phyloP scores from a whole-genome alignment of 257 asterid genomes.

The Solanum arcanum region DNA sequence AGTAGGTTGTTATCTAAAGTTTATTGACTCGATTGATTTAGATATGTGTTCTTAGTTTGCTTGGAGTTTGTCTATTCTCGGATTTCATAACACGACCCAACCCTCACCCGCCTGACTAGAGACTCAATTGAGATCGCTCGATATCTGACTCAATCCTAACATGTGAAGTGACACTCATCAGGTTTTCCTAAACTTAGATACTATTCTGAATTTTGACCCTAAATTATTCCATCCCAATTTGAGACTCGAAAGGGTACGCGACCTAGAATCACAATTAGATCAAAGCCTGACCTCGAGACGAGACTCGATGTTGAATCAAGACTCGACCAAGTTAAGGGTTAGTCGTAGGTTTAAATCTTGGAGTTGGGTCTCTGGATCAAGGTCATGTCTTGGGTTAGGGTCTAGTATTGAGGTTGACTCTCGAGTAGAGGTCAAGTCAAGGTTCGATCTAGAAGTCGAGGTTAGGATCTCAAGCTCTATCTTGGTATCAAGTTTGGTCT shows the following conservation, averaged over 20 bases:
- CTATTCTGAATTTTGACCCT: fast-evolving
- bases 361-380: background rate
- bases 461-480: background rate
- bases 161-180: fast-evolving
- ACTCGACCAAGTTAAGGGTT: background rate
- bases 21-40: background rate
- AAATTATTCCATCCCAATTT: no score
- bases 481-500: background rate
- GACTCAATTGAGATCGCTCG: background rate
- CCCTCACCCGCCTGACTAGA: background rate
- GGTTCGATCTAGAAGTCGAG: background rate
- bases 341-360: background rate
- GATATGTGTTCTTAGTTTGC: background rate
- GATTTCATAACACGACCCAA: background rate
- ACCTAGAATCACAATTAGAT: background rate
- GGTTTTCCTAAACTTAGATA: background rate
- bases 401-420: background rate
- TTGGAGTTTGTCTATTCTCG: background rate
- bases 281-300: no score
- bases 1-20: background rate
- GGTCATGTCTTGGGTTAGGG: background rate
- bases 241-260: background rate
- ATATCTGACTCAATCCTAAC: background rate
- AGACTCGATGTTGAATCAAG: no score
- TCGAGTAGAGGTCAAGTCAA: background rate